These are phyloP conservation scores for Paragyromitra xinjiangensis DNA, from an alignment of 495 filamentous ascomycete species.

Conservation along the genomic window DNA sequence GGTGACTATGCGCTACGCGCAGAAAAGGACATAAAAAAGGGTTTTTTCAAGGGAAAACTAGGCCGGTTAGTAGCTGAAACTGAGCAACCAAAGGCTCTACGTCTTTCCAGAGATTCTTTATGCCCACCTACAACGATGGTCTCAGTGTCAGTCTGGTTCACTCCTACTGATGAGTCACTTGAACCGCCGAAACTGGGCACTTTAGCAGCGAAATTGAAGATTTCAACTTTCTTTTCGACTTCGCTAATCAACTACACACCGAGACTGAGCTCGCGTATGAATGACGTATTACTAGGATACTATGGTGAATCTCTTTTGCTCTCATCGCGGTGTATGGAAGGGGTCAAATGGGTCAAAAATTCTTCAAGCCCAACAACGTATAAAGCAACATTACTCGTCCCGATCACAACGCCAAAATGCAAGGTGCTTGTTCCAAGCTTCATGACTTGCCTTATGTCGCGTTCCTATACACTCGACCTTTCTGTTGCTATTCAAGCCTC, in stretches of 20 bases:
- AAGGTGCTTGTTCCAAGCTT: conserved; percentile 83
- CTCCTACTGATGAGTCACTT: conserved; percentile 49
- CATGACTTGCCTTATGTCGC: conserved; percentile 82
- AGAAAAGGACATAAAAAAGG: conserved; percentile 80
- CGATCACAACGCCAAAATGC: conserved; percentile 72
- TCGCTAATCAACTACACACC: conserved; percentile 68
- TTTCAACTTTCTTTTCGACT: conserved; percentile 75
- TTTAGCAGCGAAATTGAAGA: conserved; percentile 75
- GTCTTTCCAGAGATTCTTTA: conserved; percentile 64
- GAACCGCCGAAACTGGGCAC: conserved; percentile 73
- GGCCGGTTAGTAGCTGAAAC: conserved; percentile 78
- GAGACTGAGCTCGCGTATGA: conserved; percentile 61
- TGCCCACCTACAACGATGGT: conserved; percentile 58
- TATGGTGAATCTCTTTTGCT: conserved; percentile 72
- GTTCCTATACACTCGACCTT: conserved; percentile 79
- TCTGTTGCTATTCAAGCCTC: conserved; percentile 69
- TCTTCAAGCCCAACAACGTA: conserved; percentile 58
- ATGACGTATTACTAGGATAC: conserved; percentile 66
- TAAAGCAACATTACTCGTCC: conserved; percentile 74
- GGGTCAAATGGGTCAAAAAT: conserved; percentile 72
- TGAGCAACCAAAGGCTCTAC: conserved; percentile 74
- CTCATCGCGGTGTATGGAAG: conserved; percentile 70
- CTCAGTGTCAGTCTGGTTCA: conserved; percentile 58
- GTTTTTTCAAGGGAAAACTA: conserved; percentile 77
- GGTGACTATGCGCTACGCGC: conserved; percentile 73